Conservation (phyloP, 23 red algal genomes). For the Gracilaria vermiculophylla region DNA sequence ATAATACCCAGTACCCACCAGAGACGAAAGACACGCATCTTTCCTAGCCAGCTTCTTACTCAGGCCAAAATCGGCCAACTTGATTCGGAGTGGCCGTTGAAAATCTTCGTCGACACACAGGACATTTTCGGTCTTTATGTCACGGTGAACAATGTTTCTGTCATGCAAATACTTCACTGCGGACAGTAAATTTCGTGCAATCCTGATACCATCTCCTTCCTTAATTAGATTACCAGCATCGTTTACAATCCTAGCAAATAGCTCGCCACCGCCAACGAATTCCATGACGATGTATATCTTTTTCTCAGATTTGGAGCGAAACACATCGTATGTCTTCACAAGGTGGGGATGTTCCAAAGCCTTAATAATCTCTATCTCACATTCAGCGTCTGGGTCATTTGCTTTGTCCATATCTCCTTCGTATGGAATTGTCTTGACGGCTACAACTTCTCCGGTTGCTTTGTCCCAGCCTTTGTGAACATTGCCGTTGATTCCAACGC, state of each 20-base stretch:
- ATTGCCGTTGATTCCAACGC: slow-evolving; percentile 76
- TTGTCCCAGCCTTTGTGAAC: slow-evolving; percentile 71
- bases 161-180: slow-evolving; percentile 70
- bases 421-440: slow-evolving; percentile 79
- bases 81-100: slow-evolving; percentile 47
- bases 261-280: slow-evolving; percentile 53
- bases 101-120: slow-evolving; percentile 48
- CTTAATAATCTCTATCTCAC: slow-evolving; percentile 74
- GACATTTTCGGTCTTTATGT: slow-evolving; percentile 69
- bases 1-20: slow-evolving; percentile 55
- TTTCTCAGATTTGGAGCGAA: slow-evolving; percentile 27
- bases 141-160: slow-evolving; percentile 47
- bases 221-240: slow-evolving; percentile 41
- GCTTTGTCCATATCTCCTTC: slow-evolving; percentile 47
- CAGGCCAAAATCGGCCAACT: slow-evolving; percentile 82
- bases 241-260: slow-evolving; percentile 42
- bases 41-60: slow-evolving; percentile 29
- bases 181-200: slow-evolving; percentile 23
- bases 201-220: slow-evolving; percentile 37
- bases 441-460: slow-evolving; percentile 72
- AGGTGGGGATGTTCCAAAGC: slow-evolving; percentile 71
- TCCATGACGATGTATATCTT: slow-evolving; percentile 79
- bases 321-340: slow-evolving; percentile 85
- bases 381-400: slow-evolving; percentile 56
- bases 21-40: slow-evolving; percentile 1